Evolutionary conservation across 2,329 filamentous ascomycete genomes (phyloP).

Genomic region (Didymella sp.): DNA sequence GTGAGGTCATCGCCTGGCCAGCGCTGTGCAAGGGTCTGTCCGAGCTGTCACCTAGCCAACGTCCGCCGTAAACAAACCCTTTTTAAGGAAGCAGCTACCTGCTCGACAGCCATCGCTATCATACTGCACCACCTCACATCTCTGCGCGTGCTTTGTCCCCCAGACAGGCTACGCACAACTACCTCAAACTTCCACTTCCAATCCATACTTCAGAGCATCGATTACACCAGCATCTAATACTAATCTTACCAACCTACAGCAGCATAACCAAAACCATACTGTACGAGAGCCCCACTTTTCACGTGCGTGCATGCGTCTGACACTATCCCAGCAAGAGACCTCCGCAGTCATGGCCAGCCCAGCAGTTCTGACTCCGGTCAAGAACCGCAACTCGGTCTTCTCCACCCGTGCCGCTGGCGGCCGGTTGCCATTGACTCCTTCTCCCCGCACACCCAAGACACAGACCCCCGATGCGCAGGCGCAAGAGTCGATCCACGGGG

Average conservation of each 20-base stretch:
- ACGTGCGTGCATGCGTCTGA: slow-evolving; percentile 29
- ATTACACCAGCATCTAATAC: slow-evolving; percentile 50
- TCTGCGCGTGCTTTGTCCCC: slow-evolving; percentile 23
- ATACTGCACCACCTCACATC: slow-evolving; percentile 28
- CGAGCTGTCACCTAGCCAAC: slow-evolving; percentile 42
- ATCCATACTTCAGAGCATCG: slow-evolving; percentile 51
- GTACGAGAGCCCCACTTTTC: slow-evolving; percentile 30
- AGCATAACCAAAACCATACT: slow-evolving; percentile 33
- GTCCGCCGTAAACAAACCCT: slow-evolving; percentile 43
- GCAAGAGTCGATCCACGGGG: slow-evolving; percentile 73
- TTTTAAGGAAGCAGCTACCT: slow-evolving; percentile 40
- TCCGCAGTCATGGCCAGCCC: slow-evolving; percentile 75
- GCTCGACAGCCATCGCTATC: slow-evolving; percentile 34
- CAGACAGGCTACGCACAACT: slow-evolving; percentile 29
- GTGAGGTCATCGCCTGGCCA: slow-evolving; percentile 41
- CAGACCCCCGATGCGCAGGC: slow-evolving; percentile 55
- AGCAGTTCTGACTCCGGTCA: slow-evolving; percentile 86
- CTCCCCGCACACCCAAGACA: slow-evolving; percentile 70
- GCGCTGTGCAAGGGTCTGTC: slow-evolving; percentile 21
- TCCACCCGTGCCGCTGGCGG: slow-evolving; percentile 91
- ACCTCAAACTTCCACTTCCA: slow-evolving; percentile 27
- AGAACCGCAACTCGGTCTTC: slow-evolving; percentile 94
- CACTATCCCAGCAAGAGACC: slow-evolving; percentile 27
- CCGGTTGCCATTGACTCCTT: slow-evolving; percentile 92
- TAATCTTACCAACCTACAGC: slow-evolving; percentile 45